phyloP scores from a whole-genome alignment of 1,284 basidiomycete genomes.

The Cryptococcus sp. region DNA sequence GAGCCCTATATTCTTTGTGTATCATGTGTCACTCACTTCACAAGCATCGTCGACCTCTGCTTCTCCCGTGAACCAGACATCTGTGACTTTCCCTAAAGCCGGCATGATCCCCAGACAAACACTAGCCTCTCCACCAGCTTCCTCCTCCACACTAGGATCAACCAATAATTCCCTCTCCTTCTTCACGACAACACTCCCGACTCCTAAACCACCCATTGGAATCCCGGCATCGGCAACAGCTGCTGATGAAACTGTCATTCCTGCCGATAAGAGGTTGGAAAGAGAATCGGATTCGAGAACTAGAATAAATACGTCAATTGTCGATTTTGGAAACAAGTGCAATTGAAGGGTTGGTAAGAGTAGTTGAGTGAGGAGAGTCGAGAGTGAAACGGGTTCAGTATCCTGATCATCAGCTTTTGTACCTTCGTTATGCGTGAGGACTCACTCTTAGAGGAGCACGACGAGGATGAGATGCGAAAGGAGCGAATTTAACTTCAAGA shows the following conservation, averaged over 20 bases:
- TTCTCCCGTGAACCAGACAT: conserved; percentile 70
- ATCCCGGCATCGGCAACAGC: conserved; percentile 59
- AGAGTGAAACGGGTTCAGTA: conserved; percentile 82
- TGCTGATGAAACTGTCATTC: conserved; percentile 79
- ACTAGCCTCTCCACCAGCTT: conserved; percentile 55
- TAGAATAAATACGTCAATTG: conserved; percentile 84
- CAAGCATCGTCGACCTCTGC: conserved; percentile 30
- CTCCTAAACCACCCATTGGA: conserved; percentile 40
- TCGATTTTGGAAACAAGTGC: conserved; percentile 87
- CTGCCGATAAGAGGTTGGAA: conserved; percentile 76
- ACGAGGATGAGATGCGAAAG: conserved; percentile 75
- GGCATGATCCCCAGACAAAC: conserved; percentile 79
- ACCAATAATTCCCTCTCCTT: conserved; percentile 57
- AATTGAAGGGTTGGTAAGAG: conserved; percentile 78
- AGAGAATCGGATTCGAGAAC: conserved; percentile 87
- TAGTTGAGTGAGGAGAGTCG: conserved; percentile 78
- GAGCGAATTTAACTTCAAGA: conserved; percentile 94
- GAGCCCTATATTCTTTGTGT: not conserved
- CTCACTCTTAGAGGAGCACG: conserved; percentile 80
- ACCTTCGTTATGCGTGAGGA: conserved; percentile 4
- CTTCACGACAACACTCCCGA: conserved; percentile 40
- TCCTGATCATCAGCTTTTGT: conserved; percentile 57
- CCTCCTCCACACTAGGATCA: conserved; percentile 72
- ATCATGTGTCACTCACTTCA: conserved; percentile 22
- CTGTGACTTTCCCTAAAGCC: conserved; percentile 80